Evolutionary conservation across 164 flowering plant species (phyloP), one percentile per base, ranked within the genome.

Genomic region (Akebia trifoliata): DNA sequence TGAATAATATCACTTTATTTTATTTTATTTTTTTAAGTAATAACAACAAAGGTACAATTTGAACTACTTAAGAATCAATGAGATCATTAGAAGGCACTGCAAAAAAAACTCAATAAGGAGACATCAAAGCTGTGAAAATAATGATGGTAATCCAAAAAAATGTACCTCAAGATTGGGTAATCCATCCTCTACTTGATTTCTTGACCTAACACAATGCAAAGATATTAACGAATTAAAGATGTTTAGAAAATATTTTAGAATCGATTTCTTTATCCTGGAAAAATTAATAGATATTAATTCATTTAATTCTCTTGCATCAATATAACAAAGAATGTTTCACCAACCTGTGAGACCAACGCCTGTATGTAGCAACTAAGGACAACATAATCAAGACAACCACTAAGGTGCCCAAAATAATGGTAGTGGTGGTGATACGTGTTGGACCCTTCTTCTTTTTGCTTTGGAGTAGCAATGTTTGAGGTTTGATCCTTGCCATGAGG

Each of bases 361-460:
- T 72, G 65, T 78, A 88, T 0, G 88, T 74, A 32, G 88, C 79
- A 64, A 82, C 73, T 17, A 82, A 60, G 42, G 82, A 81, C 59
- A 84, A 63, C 28, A 74, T 75, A 46, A 85, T 50, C 57, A 84
- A 58, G 3, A 71, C 75, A 15, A 83, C 62, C 51, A 84, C 25
- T 43, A 85, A 53, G 54, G 68, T 75, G 73, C 83, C 79, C 25
- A 79, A 39, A 8, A 80, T 54, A 51, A 85, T 76, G 11, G 90
- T 84, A 35, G 81, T 66, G 40, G 68, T 50, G 56, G 85, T 82
- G 60, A 85, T 72, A 44, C 80, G 76, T 58, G 77, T 74, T 0
- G 88, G 88, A 2, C 74, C 84, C 67, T 83, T 88, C 80, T 85
- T 88, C 81, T 74, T 88, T 67, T 88, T 88, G 78, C 92, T 88